Conservation (phyloP, 2,329 filamentous ascomycete genomes). For the Hortaea werneckii region DNA sequence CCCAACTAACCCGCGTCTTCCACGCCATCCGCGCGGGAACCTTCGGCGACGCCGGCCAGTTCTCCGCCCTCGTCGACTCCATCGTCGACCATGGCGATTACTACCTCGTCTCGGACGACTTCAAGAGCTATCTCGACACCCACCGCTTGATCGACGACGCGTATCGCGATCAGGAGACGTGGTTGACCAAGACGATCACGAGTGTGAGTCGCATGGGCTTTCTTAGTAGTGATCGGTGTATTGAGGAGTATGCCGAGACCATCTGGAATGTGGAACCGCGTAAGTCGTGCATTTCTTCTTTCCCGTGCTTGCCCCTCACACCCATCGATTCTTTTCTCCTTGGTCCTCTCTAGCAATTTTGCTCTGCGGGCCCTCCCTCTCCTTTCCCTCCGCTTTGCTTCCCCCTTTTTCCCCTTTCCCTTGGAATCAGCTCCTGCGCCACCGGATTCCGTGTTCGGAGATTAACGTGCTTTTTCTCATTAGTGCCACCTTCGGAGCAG, state of each 20-base stretch:
- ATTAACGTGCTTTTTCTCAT: no score
- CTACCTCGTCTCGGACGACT: constrained; percentile 96
- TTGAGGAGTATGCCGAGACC: constrained; percentile 90
- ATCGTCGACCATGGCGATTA: constrained; percentile 93
- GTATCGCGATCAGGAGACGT: constrained; percentile 85
- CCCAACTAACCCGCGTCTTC: constrained; percentile 71
- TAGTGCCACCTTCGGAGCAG: no score
- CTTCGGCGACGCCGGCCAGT: constrained; percentile 71
- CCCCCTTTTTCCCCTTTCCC: no score
- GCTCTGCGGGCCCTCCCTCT: no score
- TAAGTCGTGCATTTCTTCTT: background rate
- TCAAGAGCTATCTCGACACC: constrained; percentile 86
- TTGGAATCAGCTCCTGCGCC: no score
- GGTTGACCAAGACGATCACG: constrained; percentile 81
- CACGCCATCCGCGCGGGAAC: constrained; percentile 65
- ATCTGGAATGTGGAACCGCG: constrained; percentile 71
- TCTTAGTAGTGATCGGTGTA: constrained; percentile 90
- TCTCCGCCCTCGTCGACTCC: constrained; percentile 71
- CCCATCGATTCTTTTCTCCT: background rate
- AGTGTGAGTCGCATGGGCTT: constrained; percentile 88
- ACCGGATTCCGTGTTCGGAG: no score
- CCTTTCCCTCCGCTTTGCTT: no score
- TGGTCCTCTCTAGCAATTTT: background rate
- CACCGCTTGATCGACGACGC: constrained; percentile 84
- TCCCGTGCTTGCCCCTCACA: background rate